Percentiles rank a stretch among this genome's conserved stretches.
phyloP scores from a whole-genome alignment of 768 basidiomycete species.

The Artomyces pyxidatus region DNA sequence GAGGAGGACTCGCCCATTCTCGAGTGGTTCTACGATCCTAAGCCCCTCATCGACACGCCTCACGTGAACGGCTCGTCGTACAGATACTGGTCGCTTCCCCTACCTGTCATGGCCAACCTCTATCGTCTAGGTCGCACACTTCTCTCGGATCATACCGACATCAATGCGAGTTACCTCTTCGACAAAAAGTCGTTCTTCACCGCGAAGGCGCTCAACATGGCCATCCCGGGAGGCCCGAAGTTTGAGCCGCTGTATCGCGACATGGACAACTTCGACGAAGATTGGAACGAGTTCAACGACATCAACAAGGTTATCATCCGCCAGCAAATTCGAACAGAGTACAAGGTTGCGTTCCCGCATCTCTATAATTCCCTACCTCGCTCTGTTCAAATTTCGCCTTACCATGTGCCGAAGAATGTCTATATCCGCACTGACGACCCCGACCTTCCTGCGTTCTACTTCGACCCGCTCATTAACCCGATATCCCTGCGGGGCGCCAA shows the following conservation, averaged over 20 bases:
- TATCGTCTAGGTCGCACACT: slow-evolving; percentile 93
- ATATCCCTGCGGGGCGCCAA: slow-evolving; percentile 84
- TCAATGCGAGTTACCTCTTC: slow-evolving; percentile 87
- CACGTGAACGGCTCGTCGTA: slow-evolving; percentile 91
- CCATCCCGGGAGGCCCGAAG: slow-evolving; percentile 96
- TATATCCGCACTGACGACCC: slow-evolving; percentile 99
- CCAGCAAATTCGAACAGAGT: slow-evolving; percentile 96
- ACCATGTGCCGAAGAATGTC: slow-evolving; percentile 93
- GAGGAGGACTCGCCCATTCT: slow-evolving; percentile 88
- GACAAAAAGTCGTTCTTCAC: slow-evolving; percentile 98
- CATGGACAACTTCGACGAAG: slow-evolving; percentile 96
- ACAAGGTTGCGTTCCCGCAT: slow-evolving; percentile 98
- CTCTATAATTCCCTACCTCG: slow-evolving; percentile 97
- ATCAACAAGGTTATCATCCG: slow-evolving; percentile 99
- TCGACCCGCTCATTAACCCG: slow-evolving; percentile 97
- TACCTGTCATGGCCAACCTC: slow-evolving; percentile 95
- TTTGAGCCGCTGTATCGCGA: slow-evolving; percentile 97
- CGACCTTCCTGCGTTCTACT: slow-evolving; percentile 98
- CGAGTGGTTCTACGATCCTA: slow-evolving; percentile 99
- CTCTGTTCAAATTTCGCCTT: slow-evolving; percentile 84
- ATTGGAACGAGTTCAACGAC: slow-evolving; percentile 99
- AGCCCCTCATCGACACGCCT: slow-evolving; percentile 86
- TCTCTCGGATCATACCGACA: slow-evolving; percentile 87
- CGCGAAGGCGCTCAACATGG: slow-evolving; percentile 94
- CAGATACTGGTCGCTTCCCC: slow-evolving; percentile 83